These are phyloP conservation scores for Dryas integrifolia DNA, from an alignment of 331 rosid species.

Conservation along the genomic window DNA sequence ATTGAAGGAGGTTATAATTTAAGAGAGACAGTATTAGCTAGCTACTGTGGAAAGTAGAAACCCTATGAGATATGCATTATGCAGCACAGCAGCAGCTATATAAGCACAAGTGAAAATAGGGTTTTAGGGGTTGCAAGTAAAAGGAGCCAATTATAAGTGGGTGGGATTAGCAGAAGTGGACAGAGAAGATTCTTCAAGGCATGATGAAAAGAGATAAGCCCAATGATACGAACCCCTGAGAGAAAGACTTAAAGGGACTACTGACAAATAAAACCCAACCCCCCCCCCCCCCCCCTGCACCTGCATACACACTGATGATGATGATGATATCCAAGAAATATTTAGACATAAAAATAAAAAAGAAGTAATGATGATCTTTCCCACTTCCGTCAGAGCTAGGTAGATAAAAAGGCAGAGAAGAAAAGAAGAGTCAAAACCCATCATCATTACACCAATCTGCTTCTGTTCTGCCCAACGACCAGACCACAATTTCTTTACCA, in stretches of 20 bases:
- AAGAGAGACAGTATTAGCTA: background rate
- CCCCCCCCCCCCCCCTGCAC: slow-evolving; percentile 10
- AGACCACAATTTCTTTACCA: background rate
- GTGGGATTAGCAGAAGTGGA: slow-evolving; percentile 24
- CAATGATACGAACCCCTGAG: slow-evolving; percentile 31
- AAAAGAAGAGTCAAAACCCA: slow-evolving; percentile 29
- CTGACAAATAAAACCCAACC: slow-evolving; percentile 25
- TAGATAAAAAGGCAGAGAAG: background rate
- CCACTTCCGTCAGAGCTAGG: slow-evolving; percentile 27
- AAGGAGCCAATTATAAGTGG: slow-evolving; percentile 17
- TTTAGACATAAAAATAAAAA: slow-evolving; percentile 32
- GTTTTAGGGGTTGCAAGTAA: background rate
- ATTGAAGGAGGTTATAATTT: background rate
- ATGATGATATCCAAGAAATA: slow-evolving; percentile 25
- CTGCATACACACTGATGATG: background rate
- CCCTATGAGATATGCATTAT: background rate
- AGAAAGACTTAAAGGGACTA: slow-evolving; percentile 23
- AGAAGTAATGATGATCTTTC: slow-evolving; percentile 35
- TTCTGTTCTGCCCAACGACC: slow-evolving; percentile 27
- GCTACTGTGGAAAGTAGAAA: slow-evolving; percentile 6
- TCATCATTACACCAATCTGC: slow-evolving; percentile 50
- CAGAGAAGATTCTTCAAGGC: slow-evolving; percentile 42
- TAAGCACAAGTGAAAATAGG: slow-evolving; percentile 5
- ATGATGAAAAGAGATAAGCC: slow-evolving; percentile 26
- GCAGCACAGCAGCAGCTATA: too few species aligned